phyloP scores from a whole-genome alignment of 2,329 filamentous ascomycete genomes.

The Aspergillus costaricaensis region DNA sequence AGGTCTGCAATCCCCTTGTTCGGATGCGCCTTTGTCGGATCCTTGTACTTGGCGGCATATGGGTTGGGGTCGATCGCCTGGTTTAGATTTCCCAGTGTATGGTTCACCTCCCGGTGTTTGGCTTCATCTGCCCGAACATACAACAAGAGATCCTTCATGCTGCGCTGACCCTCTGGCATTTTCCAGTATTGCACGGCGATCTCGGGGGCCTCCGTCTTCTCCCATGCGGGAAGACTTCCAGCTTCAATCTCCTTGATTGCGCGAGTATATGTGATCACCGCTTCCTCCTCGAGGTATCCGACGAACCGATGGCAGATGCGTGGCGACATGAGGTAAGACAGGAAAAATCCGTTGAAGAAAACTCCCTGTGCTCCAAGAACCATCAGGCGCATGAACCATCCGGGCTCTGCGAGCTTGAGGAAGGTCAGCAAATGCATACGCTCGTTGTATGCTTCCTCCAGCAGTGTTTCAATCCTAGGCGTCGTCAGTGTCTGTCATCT shows the following conservation, averaged over 20 bases:
- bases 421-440: constrained; percentile 92
- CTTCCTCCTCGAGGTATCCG: constrained; percentile 95
- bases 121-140: constrained; percentile 92
- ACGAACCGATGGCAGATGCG: constrained; percentile 92
- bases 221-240: constrained; percentile 82
- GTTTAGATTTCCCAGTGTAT: constrained; percentile 86
- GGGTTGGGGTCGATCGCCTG: constrained; percentile 89
- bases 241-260: constrained; percentile 83
- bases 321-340: constrained; percentile 83
- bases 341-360: constrained; percentile 93
- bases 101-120: constrained; percentile 91
- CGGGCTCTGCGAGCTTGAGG: constrained; percentile 84
- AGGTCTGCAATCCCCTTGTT: constrained; percentile 66
- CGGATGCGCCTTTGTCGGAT: constrained; percentile 66
- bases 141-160: constrained; percentile 82
- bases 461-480: constrained; percentile 79
- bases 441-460: constrained; percentile 91
- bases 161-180: constrained; percentile 80
- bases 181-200: constrained; percentile 92
- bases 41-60: constrained; percentile 80
- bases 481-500: background rate
- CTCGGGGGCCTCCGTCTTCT: constrained; percentile 75
- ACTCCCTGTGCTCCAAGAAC: constrained; percentile 91
- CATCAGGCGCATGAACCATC: constrained; percentile 88
- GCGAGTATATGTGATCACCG: constrained; percentile 90